phyloP scores from a whole-genome alignment of 2,329 filamentous ascomycete genomes.

The Cordyceps fumosorosea region DNA sequence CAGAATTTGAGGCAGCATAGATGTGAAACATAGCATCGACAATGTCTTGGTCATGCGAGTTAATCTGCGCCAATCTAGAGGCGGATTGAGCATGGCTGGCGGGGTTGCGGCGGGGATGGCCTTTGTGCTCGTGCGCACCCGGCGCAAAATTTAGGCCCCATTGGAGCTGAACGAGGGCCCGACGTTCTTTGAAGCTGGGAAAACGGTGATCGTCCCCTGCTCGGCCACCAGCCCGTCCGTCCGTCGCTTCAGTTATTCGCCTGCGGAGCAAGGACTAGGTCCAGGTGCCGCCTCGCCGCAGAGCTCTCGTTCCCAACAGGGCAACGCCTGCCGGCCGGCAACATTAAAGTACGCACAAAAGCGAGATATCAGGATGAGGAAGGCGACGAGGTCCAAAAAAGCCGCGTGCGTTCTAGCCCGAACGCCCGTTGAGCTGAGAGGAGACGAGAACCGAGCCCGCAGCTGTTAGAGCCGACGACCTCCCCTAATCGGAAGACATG shows the following conservation, averaged over 20 bases:
- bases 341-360: too few species aligned
- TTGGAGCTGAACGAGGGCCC: background rate
- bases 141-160: background rate
- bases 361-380: background rate
- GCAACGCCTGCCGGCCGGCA: background rate
- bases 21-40: too few species aligned
- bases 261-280: background rate
- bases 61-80: background rate
- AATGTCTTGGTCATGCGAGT: background rate
- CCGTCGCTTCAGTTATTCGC: background rate
- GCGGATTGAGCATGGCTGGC: background rate
- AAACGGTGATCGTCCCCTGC: background rate
- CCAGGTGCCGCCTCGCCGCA: background rate
- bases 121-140: background rate
- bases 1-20: background rate
- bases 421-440: background rate
- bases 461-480: background rate
- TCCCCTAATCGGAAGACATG: too few species aligned
- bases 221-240: background rate
- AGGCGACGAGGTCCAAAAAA: background rate
- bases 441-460: background rate
- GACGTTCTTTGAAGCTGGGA: background rate
- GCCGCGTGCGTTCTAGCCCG: background rate
- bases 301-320: background rate
- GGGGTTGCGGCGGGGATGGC: background rate